Conservation (phyloP, 2,329 filamentous ascomycete genomes). For the Aspergillus tanneri region DNA sequence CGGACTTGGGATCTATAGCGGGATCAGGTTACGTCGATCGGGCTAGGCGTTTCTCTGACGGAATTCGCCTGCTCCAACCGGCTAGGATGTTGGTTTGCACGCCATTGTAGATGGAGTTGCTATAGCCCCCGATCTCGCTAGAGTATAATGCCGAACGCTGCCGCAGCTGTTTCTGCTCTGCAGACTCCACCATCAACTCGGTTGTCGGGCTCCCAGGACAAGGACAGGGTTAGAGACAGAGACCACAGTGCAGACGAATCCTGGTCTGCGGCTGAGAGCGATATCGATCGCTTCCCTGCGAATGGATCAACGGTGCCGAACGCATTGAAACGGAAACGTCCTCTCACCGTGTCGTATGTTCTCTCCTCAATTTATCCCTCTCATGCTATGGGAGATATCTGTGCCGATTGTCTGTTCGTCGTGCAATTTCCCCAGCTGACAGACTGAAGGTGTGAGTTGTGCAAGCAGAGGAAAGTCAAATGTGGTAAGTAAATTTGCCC, state of each 20-base stretch:
- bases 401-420: background rate
- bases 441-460: constrained; percentile 42
- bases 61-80: background rate
- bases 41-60: background rate
- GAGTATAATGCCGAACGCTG: constrained; percentile 37
- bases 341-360: constrained; percentile 41
- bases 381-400: background rate
- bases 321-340: constrained; percentile 38
- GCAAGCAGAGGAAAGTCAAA: constrained; percentile 48
- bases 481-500: constrained; percentile 37
- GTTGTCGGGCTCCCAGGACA: constrained; percentile 13
- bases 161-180: constrained; percentile 21
- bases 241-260: constrained; percentile 36
- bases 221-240: constrained; percentile 22
- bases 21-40: background rate
- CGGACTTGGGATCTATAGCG: background rate
- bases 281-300: constrained; percentile 28
- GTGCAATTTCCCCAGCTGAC: constrained; percentile 21
- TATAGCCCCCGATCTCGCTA: constrained; percentile 31
- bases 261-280: constrained; percentile 38
- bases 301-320: constrained; percentile 31
- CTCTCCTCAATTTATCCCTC: no score
- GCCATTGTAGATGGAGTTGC: constrained; percentile 14
- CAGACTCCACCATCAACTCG: constrained; percentile 23
- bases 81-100: constrained; percentile 1